Base-by-base conservation (phyloP, 1,284 basidiomycete species). In the Boletellus sp. region DNA sequence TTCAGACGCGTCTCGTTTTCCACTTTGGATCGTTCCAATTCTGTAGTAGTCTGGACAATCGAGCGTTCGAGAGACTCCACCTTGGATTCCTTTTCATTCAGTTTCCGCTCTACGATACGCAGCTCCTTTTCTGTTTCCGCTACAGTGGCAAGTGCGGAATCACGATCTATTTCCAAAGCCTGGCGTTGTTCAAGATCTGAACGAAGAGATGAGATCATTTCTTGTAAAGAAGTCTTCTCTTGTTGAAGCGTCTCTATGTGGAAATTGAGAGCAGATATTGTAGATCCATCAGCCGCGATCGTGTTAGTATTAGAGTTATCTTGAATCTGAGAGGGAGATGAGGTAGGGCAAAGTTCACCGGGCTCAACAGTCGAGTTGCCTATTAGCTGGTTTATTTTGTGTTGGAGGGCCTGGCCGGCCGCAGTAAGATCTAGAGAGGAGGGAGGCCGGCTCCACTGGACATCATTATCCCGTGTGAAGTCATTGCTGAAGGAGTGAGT, bases 221-320 rank as follows among this genome's bases (percentile, higher is more conserved):
- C 56, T 41, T 58, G 54, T 20, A 67, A 49, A 17, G 54, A 56
- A n/a, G 32, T 69, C 47, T 75, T 81, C 55, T 87, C 85, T 36
- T 77, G 75, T 55, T 83, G 77, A 8, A 83, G 66, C 1, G 73
- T 72, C 44, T 77, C 73, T 27, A 85, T 57, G 17, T 74, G 74
- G 13, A 76, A 71, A 50, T 76, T 74, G 35, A 84, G 66, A 47
- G 67, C 64, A 10, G 64, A 49, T 49, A 48, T 49, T 25, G 40
- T 49, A 32, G 47, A 41, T 42, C 64, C 58, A 21, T 73, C 71
- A 20, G 71, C 44, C 37, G 68, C 63, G 27, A 69, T 68, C 29
- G 55, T 14, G 53, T 61, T 17, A 64, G 68, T 34, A 59, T 63
- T 30, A 69, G 66, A 14, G 63, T 66, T 36, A 49, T 53, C 29